Percentiles rank a stretch among this genome's conserved stretches.
Conservation (phyloP, 2,329 filamentous ascomycete genomes). For the Exophiala aquamarina region DNA sequence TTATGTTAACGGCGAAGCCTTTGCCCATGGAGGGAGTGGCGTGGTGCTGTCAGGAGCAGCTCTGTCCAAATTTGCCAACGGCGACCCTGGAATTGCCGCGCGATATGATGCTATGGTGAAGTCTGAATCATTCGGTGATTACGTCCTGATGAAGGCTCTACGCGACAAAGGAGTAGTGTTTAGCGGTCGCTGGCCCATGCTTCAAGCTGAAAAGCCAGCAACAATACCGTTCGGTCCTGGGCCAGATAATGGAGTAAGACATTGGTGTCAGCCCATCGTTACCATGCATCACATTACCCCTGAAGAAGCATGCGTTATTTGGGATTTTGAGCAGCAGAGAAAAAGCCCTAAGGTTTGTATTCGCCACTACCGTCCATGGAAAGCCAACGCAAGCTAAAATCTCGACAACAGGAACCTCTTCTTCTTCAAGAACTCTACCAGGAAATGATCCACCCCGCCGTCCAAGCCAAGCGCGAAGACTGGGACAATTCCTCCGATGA, state of each 20-base stretch:
- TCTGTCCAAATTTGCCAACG: slow-evolving; percentile 49
- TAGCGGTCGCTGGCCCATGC: slow-evolving; percentile 48
- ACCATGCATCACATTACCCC: slow-evolving; percentile 59
- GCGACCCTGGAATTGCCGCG: slow-evolving; percentile 47
- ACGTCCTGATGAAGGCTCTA: slow-evolving; percentile 49
- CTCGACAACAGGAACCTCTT: neutral
- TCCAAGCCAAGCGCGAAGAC: neutral
- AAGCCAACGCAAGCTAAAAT: neutral
- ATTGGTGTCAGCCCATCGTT: slow-evolving; percentile 60
- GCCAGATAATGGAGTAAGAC: slow-evolving; percentile 32
- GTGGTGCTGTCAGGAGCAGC: slow-evolving; percentile 51
- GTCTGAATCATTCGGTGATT: slow-evolving; percentile 48
- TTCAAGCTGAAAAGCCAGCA: slow-evolving; percentile 57
- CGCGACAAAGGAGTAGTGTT: slow-evolving; percentile 50
- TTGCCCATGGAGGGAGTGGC: slow-evolving; percentile 59
- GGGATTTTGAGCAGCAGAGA: neutral
- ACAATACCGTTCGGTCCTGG: slow-evolving; percentile 46
- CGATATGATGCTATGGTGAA: slow-evolving; percentile 47
- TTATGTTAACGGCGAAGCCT: slow-evolving; percentile 43
- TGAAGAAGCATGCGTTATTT: slow-evolving; percentile 47
- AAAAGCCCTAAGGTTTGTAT: neutral
- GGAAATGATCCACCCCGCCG: neutral
- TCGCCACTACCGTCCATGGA: neutral
- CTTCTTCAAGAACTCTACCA: slow-evolving; percentile 3
- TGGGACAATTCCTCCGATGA: slow-evolving; percentile 10